phyloP scores from a whole-genome alignment of 345 rosid genomes.

The Capsella bursapastoris region DNA sequence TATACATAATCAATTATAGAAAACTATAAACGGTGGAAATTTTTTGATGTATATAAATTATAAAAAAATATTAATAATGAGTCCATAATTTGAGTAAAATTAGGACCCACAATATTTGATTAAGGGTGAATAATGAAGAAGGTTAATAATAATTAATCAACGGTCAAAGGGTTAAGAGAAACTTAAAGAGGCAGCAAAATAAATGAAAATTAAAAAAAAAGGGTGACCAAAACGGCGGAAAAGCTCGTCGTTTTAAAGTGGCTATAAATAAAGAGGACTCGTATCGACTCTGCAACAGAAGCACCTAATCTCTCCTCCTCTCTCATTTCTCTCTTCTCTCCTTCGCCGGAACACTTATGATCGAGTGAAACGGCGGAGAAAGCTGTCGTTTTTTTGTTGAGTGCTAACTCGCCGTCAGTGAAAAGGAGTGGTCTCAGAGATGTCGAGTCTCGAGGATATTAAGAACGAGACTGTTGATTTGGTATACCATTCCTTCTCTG shows the following conservation, averaged over 20 bases:
- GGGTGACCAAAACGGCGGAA: slow-evolving; percentile 26
- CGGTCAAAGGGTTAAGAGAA: slow-evolving; percentile 41
- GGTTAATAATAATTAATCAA: slow-evolving; percentile 30
- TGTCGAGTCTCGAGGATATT: slow-evolving; percentile 63
- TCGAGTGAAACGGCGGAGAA: slow-evolving; percentile 33
- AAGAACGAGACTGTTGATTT: slow-evolving; percentile 81
- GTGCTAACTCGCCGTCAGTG: slow-evolving; percentile 20
- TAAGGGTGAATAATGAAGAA: neutral
- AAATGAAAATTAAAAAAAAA: neutral
- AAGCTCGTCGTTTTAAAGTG: slow-evolving; percentile 31
- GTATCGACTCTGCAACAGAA: slow-evolving; percentile 38
- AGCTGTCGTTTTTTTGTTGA: slow-evolving; percentile 33
- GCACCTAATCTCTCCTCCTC: slow-evolving; percentile 29
- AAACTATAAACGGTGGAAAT: slow-evolving; percentile 10
- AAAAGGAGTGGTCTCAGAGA: slow-evolving; percentile 43
- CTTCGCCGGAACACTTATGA: slow-evolving; percentile 32
- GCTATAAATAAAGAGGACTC: slow-evolving; percentile 41
- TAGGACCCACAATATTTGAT: slow-evolving; percentile 4
- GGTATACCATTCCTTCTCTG: slow-evolving; percentile 44
- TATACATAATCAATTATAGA: neutral
- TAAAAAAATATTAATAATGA: neutral
- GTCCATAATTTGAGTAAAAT: slow-evolving; percentile 8
- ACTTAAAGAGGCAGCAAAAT: neutral
- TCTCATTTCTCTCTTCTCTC: slow-evolving; percentile 5
- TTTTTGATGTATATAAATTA: no score